phyloP scores from a whole-genome alignment of 495 filamentous ascomycete genomes.

The Trichoderma gamsii region DNA sequence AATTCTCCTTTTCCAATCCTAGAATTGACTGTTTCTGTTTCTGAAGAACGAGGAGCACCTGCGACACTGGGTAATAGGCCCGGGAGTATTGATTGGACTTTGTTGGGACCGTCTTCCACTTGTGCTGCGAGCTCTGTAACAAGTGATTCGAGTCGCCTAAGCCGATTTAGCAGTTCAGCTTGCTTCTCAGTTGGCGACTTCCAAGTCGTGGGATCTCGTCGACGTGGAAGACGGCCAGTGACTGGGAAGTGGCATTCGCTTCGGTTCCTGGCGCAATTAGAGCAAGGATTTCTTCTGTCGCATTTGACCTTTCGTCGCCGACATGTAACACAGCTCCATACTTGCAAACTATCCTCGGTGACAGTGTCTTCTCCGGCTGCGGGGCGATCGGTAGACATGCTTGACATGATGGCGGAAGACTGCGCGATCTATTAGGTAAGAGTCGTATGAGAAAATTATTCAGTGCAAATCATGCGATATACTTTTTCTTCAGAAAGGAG shows the following conservation, averaged over 20 bases:
- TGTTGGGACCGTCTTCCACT: neutral
- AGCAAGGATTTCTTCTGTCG: neutral
- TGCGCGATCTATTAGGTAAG: too few relatives aligned
- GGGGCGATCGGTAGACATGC: neutral
- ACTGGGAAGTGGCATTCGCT: neutral
- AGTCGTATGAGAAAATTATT: neutral
- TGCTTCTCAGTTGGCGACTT: neutral
- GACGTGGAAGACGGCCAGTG: neutral
- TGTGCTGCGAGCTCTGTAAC: neutral
- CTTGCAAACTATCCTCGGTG: neutral
- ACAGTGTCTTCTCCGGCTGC: neutral
- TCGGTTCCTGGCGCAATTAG: neutral
- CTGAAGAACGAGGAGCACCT: neutral
- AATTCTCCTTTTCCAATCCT: neutral
- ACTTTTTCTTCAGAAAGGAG: neutral
- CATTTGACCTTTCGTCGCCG: neutral
- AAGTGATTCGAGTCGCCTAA: neutral
- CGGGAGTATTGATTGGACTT: neutral
- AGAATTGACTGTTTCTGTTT: neutral
- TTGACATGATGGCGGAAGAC: too few relatives aligned
- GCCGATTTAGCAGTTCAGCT: neutral
- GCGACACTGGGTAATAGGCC: neutral
- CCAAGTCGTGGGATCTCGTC: neutral
- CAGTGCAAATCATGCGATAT: neutral
- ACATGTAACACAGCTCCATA: neutral